These are phyloP conservation scores for Endothia cerciana DNA, from an alignment of 2,329 filamentous ascomycete genomes.

Conservation along the genomic window DNA sequence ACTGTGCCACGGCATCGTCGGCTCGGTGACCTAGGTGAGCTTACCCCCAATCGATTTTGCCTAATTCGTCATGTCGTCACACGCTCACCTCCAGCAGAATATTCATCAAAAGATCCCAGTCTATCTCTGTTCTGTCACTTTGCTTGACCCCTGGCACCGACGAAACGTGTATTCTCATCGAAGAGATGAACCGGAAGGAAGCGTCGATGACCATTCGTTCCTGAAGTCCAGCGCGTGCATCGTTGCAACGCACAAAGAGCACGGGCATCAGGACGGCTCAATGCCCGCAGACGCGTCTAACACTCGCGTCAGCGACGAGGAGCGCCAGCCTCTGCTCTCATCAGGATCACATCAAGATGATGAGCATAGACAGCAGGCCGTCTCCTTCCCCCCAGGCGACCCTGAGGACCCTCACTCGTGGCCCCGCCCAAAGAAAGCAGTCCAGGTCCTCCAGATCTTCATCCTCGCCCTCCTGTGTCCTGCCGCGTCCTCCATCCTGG, in stretches of 20 bases:
- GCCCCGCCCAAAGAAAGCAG: not conserved
- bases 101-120: not conserved
- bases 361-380: not conserved
- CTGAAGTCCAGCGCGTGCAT: no score
- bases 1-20: no score
- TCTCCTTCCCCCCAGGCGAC: not conserved
- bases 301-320: not conserved
- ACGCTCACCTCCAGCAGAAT: no score
- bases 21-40: no score
- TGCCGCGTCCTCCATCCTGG: constrained; percentile 1
- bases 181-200: no score
- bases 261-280: no score
- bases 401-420: not conserved
- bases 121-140: not conserved
- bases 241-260: no score
- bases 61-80: no score
- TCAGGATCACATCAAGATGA: not conserved
- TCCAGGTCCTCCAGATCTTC: constrained; percentile 8
- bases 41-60: not conserved
- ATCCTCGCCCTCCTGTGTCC: constrained; percentile 4
- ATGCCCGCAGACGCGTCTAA: not conserved
- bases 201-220: no score
- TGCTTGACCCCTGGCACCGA: no score
- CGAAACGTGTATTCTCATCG: no score
- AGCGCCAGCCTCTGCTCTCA: not conserved